Evolutionary conservation across 2,329 filamentous ascomycete species (phyloP).

Genomic region (Calonectria ilicicola): DNA sequence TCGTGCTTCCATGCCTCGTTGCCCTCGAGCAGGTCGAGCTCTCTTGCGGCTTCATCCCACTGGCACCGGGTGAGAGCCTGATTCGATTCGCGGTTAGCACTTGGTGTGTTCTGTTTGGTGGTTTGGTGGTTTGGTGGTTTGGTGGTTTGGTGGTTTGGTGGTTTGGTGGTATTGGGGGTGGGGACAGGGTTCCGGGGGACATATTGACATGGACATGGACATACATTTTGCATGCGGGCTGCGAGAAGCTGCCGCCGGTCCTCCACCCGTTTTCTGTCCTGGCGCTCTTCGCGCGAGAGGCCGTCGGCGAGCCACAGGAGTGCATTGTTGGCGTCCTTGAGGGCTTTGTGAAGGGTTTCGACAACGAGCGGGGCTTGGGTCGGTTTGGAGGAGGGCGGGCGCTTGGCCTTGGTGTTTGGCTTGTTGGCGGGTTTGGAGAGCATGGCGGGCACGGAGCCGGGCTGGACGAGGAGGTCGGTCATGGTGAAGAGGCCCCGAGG

Average conservation of each 20-base stretch:
- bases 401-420: conserved; percentile 41
- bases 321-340: conserved; percentile 55
- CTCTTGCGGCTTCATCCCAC: conserved; percentile 81
- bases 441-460: conserved; percentile 35
- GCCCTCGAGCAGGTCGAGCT: conserved; percentile 83
- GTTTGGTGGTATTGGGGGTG: background rate
- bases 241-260: conserved; percentile 73
- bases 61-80: conserved; percentile 77
- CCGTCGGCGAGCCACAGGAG: conserved; percentile 65
- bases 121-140: too few relatives aligned
- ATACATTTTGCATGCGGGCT: conserved; percentile 74
- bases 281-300: conserved; percentile 62
- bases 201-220: conserved; percentile 48
- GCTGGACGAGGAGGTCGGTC: conserved; percentile 44
- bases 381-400: conserved; percentile 24
- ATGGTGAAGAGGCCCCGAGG: conserved; percentile 33
- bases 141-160: too few relatives aligned
- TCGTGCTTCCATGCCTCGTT: conserved; percentile 86
- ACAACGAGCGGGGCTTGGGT: conserved; percentile 34
- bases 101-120: too few relatives aligned
- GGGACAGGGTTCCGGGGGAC: background rate
- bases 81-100: conserved; percentile 22
- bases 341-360: conserved; percentile 45
- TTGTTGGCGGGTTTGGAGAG: conserved; percentile 33
- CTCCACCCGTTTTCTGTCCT: conserved; percentile 60